Conservation (phyloP, 1,139 yeast genomes). For the Geotrichum restrictum region DNA sequence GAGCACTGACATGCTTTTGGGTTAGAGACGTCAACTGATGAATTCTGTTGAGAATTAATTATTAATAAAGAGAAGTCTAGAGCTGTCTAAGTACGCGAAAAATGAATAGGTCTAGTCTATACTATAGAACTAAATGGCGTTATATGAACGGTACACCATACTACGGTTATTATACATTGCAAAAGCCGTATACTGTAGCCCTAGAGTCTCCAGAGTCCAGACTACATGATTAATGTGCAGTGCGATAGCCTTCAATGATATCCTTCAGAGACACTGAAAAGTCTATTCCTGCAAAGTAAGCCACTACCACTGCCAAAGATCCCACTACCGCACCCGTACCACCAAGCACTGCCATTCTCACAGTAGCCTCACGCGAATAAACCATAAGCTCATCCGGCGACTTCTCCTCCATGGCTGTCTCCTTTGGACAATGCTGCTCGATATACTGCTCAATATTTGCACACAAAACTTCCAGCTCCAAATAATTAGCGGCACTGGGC, state of each 20-base stretch:
- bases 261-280: slow-evolving; percentile 17
- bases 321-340: slow-evolving; percentile 26
- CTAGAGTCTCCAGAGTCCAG: no score
- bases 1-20: no score
- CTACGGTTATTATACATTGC: no score
- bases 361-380: slow-evolving; percentile 23
- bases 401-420: slow-evolving; percentile 18
- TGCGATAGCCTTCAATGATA: neutral
- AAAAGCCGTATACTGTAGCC: no score
- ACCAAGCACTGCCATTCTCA: slow-evolving; percentile 27
- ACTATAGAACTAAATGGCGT: no score
- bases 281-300: slow-evolving; percentile 30
- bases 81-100: no score
- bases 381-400: slow-evolving; percentile 19
- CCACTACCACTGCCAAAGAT: slow-evolving; percentile 29
- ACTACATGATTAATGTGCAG: neutral
- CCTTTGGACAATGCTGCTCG: slow-evolving; percentile 44
- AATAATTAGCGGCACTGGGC: slow-evolving; percentile 81
- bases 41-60: no score
- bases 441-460: slow-evolving; percentile 85
- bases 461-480: slow-evolving; percentile 76
- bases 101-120: no score
- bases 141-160: neutral
- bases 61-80: no score
- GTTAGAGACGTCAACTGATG: no score